Base-by-base conservation (phyloP, 208 protist species). In the Crithidia acanthocephali region DNA sequence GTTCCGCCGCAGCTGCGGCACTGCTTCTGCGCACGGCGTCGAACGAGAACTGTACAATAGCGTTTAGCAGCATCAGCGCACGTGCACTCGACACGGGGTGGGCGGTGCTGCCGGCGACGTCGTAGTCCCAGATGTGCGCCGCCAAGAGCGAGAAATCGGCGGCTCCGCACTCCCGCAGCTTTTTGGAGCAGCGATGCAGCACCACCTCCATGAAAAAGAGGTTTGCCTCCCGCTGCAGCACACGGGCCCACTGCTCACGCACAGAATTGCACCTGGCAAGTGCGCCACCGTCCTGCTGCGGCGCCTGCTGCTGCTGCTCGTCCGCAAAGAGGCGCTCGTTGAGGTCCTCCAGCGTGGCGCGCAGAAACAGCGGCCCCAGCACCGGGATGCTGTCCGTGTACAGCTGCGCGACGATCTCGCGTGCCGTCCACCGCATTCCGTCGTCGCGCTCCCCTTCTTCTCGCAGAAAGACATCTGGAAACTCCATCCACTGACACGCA, bases 401-500 rank as follows among this genome's bases (percentile, higher is more conserved):
- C 37, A 79, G 61, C 42, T 67, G 30, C 11, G 76, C 82, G 4
- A 83, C 86, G 0, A 65, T 67, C 61, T 90, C 79, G 3, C 88
- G 88, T 13, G 68, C 42, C 1, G 80, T 72, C 68, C 81, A 77
- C 20, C 76, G 37, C 4, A 88, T 45, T 15, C 81, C 77, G 42
- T 87, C 81, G 50, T 85, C 80, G 27, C 76, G 74, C 56, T 91
- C 88, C 27, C 81, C 86, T 62, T 94, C 88, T 23, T 82, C 57
- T 1, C 68, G 65, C 42, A 94, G 45, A 62, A 89, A 92, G 23
- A 53, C n/a, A 51, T 83, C 87, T 3, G 76, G 69, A 28, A 84
- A 80, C 20, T 61, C 71, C 37, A 65, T 37, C 84, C 61, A 84
- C 53, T 11, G 48, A 22, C 25, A 42, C 18, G 62, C 83, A 13